Base-by-base conservation (phyloP, 192 early-diverging fungal species). In the Linnemannia exigua region DNA sequence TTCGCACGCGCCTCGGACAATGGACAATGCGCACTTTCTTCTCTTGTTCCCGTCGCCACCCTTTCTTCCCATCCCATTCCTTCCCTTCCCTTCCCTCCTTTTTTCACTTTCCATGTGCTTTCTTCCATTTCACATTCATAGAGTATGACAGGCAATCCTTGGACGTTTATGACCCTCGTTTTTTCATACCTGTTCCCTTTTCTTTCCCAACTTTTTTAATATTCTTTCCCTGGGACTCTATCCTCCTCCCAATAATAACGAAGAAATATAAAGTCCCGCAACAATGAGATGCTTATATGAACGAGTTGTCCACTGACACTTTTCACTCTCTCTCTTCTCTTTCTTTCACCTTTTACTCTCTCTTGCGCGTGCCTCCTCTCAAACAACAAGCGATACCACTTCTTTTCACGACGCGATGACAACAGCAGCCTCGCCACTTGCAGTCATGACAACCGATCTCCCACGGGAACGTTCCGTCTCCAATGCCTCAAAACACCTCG, bases 401-500 rank as follows among this genome's bases (percentile, higher is more conserved):
- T 16, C 14, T 38, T 25, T 25, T 71, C 7, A 71, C 46, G 50
- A 58, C 76, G 47, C 76, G 70, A 84, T 84, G 82, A 79, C 77
- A 44, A 79, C 77, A 36, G 50, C 79, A 22, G 38, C 82, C 25
- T 79, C 82, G 22, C 77, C 82, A 67, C 35, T 67, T 31, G 50
- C 46, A 22, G 41, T 12, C 52, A 33, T 79, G 52, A 44, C 58
- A n/a, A 25, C 48, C 11, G 77, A 84, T 12, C 77, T 79, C 14
- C 38, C 77, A 15, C 52, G 76, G 38, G 77, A 79, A 25, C 82
- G 77, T 20, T 74, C 82, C 33, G 68, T 67, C 0, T 82, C 80
- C 47, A 82, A 61, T 75, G 73, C 80, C 50, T 84, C 82, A 2
- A 78, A 83, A 46, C 82, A 75, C 20, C 25, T 41, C 5, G 82